Base-by-base conservation (phyloP, 148 eudicot genomes). In the Heliosperma pusillum region DNA sequence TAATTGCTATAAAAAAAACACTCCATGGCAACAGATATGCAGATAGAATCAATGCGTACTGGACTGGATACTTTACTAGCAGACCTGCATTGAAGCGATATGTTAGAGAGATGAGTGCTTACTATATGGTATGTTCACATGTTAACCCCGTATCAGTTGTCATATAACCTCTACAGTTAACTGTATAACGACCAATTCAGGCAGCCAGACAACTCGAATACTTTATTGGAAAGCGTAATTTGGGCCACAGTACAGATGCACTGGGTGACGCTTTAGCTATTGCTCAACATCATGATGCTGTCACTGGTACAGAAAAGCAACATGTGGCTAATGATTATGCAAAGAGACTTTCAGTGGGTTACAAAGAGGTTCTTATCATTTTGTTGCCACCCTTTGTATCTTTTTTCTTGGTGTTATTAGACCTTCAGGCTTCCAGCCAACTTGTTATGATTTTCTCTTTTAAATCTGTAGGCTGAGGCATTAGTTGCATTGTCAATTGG, bases 251-350 rank as follows among this genome's bases (percentile, higher is more conserved):
- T 30, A 88, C 89, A 45, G 93, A 90, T 75, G 77, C 77, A 73
- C 82, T 95, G 63, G 97, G 83, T 57, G 90, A 95, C 83, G 99
- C 99, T 75, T 84, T 95, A 78, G 99, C 91, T 58, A 78, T 92
- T 79, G 97, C 89, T 77, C 97, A 95, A 80, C 99, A 95, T 86
- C 99, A 95, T 82, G 97, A 95, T 84, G 99, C 90, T 73, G 91
- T 95, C 71, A 88, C 83, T 86, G 99, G 99, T 74, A 95, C 99
- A 19, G 80, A 75, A 77, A 83, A 90, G 83, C 99, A 95, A 80
- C 99, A 95, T 87, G 99, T 95, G 50, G 97, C 99, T 67, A 8
- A 92, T 84, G 99, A 95, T 89, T 95, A 95, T 87, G 91, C 94
- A 36, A 95, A 90, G 80, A 84, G 99, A 81, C 90, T 95, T 45